Evolutionary conservation across 2,329 filamentous ascomycete genomes (phyloP).

Genomic region (Aspergillus calidoustus): DNA sequence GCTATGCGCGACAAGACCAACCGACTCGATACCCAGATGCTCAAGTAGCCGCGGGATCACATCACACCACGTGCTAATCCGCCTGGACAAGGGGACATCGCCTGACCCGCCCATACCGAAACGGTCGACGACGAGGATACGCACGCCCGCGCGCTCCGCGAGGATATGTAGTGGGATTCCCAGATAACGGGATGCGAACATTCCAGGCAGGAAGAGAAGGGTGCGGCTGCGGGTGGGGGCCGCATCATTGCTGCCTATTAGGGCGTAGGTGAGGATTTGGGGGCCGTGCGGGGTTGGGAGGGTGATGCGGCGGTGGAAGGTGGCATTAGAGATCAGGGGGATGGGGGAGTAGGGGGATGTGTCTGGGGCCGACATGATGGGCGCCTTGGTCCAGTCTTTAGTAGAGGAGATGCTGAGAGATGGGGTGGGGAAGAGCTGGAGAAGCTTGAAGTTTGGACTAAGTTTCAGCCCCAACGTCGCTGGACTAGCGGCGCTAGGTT

Average conservation of each 20-base stretch:
- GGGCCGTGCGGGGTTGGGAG: constrained; percentile 22
- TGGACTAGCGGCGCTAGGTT: no score
- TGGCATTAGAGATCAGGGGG: constrained; percentile 22
- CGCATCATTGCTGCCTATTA: constrained; percentile 21
- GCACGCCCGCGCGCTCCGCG: constrained; percentile 29
- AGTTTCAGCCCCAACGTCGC: not conserved
- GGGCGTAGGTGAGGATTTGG: constrained; percentile 29
- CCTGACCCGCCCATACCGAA: constrained; percentile 46
- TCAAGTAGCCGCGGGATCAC: constrained; percentile 45
- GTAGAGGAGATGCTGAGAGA: not conserved
- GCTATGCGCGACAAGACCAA: constrained; percentile 47
- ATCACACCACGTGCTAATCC: constrained; percentile 48
- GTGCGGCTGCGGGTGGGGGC: constrained; percentile 18
- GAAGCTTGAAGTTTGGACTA: not conserved
- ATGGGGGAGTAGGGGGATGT: not conserved
- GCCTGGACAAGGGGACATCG: constrained; percentile 38
- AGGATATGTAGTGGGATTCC: constrained; percentile 28
- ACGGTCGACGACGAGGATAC: constrained; percentile 31
- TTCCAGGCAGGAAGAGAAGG: constrained; percentile 32
- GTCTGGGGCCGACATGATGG: not conserved
- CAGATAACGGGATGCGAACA: constrained; percentile 34
- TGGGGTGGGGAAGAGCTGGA: not conserved
- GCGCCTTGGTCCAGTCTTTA: no score
- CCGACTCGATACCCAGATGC: constrained; percentile 34
- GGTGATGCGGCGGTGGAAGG: constrained; percentile 30